Conservation (phyloP, 768 basidiomycete species). For the Dioszegia crocea region DNA sequence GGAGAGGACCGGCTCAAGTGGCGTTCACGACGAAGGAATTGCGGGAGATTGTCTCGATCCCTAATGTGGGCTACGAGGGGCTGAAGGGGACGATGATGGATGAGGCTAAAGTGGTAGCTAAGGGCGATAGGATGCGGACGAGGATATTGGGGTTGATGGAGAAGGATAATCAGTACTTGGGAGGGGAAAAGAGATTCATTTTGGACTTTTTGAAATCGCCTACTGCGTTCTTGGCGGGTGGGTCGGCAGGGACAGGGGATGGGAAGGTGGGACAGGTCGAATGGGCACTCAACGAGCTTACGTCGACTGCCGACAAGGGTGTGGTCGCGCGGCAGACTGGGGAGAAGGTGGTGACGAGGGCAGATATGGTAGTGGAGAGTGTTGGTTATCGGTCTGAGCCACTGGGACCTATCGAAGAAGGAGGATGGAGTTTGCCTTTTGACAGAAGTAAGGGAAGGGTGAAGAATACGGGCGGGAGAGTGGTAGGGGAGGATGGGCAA, state of each 20-base stretch:
- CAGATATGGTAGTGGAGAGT: constrained; percentile 79
- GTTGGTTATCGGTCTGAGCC: constrained; percentile 79
- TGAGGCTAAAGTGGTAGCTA: constrained; percentile 35
- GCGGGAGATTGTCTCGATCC: constrained; percentile 68
- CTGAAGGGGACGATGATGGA: constrained; percentile 35
- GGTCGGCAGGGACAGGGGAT: constrained; percentile 18
- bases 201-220: constrained; percentile 47
- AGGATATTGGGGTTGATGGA: constrained; percentile 51
- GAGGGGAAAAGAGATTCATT: constrained; percentile 28
- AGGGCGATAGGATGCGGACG: constrained; percentile 49
- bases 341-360: constrained; percentile 56
- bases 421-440: constrained; percentile 47
- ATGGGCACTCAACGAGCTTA: constrained; percentile 44
- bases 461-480: constrained; percentile 51
- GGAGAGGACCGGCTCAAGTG: constrained; percentile 82
- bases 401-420: constrained; percentile 55
- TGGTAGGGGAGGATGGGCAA: constrained; percentile 45
- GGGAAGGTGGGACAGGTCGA: constrained; percentile 18
- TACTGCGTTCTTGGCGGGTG: constrained; percentile 18
- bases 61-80: constrained; percentile 57
- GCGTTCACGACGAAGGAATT: constrained; percentile 91
- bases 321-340: constrained; percentile 56
- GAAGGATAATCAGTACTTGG: constrained; percentile 16
- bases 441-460: constrained; percentile 52
- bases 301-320: constrained; percentile 10